Evolutionary conservation across 2,329 filamentous ascomycete species (phyloP).

Genomic region (Clarireedia hainanense): DNA sequence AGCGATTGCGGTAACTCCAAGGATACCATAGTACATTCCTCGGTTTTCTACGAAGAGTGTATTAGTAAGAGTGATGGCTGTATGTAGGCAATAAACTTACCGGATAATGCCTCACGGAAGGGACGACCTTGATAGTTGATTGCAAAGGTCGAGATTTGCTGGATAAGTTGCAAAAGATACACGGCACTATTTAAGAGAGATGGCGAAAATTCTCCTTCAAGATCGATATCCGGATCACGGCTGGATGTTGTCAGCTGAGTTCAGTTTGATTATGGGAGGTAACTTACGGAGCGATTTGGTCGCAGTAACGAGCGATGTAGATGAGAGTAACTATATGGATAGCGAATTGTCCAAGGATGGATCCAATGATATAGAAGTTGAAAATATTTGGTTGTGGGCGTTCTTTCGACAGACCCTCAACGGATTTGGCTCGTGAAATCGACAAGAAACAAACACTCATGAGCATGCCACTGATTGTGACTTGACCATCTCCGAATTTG

Average conservation of each 20-base stretch:
- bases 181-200: slow-evolving; percentile 94
- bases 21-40: slow-evolving; percentile 95
- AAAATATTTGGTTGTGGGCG: slow-evolving; percentile 98
- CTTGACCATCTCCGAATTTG: slow-evolving; percentile 97
- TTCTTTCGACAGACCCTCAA: slow-evolving; percentile 93
- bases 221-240: slow-evolving; percentile 61
- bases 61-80: slow-evolving; percentile 7
- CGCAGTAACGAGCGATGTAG: slow-evolving; percentile 86
- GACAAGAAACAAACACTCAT: slow-evolving; percentile 99
- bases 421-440: slow-evolving; percentile 93
- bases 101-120: slow-evolving; percentile 90
- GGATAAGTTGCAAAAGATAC: slow-evolving; percentile 94
- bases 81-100: slow-evolving; percentile 3
- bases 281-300: slow-evolving; percentile 74
- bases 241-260: slow-evolving; percentile 29
- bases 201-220: slow-evolving; percentile 90
- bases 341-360: slow-evolving; percentile 93
- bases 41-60: slow-evolving; percentile 49
- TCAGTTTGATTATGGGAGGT: not conserved
- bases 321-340: slow-evolving; percentile 91
- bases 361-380: slow-evolving; percentile 97
- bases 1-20: slow-evolving; percentile 81
- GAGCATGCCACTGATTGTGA: slow-evolving; percentile 97
- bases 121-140: slow-evolving; percentile 99
- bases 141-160: slow-evolving; percentile 97